A percentile compares a stretch with the other conserved stretches of the same genome.
These are phyloP conservation scores for Euphorbia celastroides DNA, from an alignment of 441 rosid species.

Conservation along the genomic window DNA sequence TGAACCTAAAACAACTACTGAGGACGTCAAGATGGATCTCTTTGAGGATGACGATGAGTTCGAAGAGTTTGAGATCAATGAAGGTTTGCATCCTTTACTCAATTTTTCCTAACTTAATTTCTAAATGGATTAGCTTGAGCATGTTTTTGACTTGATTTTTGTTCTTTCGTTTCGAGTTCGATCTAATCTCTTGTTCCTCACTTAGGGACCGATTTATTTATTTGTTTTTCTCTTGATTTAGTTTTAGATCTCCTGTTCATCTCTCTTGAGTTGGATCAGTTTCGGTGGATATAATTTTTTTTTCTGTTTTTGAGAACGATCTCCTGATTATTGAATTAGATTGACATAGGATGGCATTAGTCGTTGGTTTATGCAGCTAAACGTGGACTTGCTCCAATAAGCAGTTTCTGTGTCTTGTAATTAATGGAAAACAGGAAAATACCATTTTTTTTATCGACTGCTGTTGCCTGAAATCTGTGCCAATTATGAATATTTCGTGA, in stretches of 20 bases:
- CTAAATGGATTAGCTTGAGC: not conserved
- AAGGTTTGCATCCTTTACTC: constrained; percentile 32
- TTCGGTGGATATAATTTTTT: not conserved
- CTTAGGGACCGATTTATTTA: not conserved
- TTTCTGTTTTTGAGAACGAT: not conserved
- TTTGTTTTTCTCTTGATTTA: not conserved
- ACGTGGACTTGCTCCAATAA: too few relatives aligned
- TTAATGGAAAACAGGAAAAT: too few relatives aligned
- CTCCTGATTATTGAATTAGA: not conserved
- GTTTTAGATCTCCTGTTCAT: not conserved
- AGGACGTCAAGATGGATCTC: constrained; percentile 67
- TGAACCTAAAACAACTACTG: constrained; percentile 54
- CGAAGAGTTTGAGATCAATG: constrained; percentile 77
- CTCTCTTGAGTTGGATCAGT: not conserved
- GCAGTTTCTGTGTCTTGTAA: not conserved
- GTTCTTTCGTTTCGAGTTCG: not conserved
- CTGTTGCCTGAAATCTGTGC: too few relatives aligned
- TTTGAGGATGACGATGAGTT: too few relatives aligned
- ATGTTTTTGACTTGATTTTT: not conserved
- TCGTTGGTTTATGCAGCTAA: not conserved
- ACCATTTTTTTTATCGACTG: too few relatives aligned
- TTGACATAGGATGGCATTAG: not conserved
- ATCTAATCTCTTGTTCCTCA: not conserved
- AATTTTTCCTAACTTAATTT: not conserved
- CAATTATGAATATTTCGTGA: too few relatives aligned